Evolutionary conservation across 176 grass and related monocot genomes (phyloP), one percentile per base, ranked within the genome.

Genomic region (Oryza brachyantha): DNA sequence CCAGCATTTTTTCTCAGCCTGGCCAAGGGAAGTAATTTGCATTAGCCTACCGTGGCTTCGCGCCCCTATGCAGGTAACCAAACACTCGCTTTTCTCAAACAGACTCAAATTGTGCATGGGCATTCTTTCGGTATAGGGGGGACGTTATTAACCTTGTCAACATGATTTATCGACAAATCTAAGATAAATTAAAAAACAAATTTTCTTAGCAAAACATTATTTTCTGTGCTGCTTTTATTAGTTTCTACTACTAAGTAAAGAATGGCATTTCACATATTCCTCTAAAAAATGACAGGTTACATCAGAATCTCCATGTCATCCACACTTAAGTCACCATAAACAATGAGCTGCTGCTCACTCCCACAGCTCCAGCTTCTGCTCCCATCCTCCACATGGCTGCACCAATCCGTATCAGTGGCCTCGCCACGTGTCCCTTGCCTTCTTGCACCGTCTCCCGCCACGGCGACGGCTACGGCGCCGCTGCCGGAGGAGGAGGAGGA

Each of bases 231-330:
- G 50, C 50, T 22, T 55, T 55, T 55, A 22, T n/a, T 0, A 55
- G 50, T 22, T 22, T 22, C 21, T 9, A 32, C n/a, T n/a, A n/a
- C n/a, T n/a, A n/a, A 48, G 46, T 52, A 52, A 57, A 57, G 8
- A 57, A 57, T 57, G 8, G 0, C 2, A n/a, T 55, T 57, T 57
- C 10, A 22, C 21, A 57, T 57, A 7, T 10, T n/a, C 50, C 19
- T 21, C 5, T 55, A 70, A 0, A 65, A 21, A 21, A 31, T 57
- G n/a, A 31, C 37, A 34, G 19, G 25, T 63, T 64, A 91, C 59
- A 88, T 85, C 73, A 87, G 75, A 37, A 90, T 93, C 68, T 93
- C 88, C 5, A 87, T 79, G 59, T 93, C 90, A 9, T 89, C 72
- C 32, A 90, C 68, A 37, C 69, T 90, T 9, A 90, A 58, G 5